These are phyloP conservation scores for Colletotrichum sp. DNA, from an alignment of 2,329 filamentous ascomycete species.

Conservation along the genomic window DNA sequence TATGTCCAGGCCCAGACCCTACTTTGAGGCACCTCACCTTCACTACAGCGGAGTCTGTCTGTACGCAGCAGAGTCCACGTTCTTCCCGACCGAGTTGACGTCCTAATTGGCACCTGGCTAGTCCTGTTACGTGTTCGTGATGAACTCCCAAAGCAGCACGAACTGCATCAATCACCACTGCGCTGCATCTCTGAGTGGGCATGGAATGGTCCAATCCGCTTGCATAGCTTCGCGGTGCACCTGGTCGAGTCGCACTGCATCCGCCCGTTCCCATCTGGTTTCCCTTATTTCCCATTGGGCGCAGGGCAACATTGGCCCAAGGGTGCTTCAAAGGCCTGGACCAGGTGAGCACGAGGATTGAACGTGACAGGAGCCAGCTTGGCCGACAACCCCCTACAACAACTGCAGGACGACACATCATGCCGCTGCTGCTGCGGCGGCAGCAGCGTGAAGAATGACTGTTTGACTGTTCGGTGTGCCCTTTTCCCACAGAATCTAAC, in stretches of 20 bases:
- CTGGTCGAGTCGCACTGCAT: background rate
- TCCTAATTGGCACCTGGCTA: background rate
- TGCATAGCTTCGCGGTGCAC: background rate
- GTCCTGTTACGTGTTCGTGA: background rate
- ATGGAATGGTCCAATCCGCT: background rate
- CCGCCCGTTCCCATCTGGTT: background rate
- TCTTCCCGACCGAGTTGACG: background rate
- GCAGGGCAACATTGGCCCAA: background rate
- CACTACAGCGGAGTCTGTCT: background rate
- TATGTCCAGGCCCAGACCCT: background rate
- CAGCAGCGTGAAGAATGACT: background rate
- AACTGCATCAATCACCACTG: slow-evolving; percentile 2
- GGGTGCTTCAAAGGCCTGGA: background rate
- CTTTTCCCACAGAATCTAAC: background rate
- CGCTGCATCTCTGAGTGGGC: background rate
- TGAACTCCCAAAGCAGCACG: background rate
- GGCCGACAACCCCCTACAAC: background rate
- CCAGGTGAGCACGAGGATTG: background rate
- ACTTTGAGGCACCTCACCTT: background rate
- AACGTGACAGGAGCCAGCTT: background rate
- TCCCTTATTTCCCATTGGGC: background rate
- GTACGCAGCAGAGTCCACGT: background rate
- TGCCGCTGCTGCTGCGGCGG: background rate
- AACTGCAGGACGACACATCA: background rate
- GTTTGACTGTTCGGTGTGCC: background rate